Evolutionary conservation across 208 protist genomes (phyloP).

Genomic region (Trichomonas tenax): DNA sequence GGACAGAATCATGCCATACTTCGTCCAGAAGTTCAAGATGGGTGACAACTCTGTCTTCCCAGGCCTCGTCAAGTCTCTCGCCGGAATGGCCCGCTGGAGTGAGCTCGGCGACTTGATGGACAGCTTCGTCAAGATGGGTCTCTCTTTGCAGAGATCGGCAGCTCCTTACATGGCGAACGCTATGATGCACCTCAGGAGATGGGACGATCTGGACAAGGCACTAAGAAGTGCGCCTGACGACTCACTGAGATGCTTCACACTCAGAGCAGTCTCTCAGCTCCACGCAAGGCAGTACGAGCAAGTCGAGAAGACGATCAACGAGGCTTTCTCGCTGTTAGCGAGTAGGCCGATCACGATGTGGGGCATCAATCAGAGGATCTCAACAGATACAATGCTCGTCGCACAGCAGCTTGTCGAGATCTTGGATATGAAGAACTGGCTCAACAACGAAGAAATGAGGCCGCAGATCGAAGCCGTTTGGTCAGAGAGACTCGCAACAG

Average conservation of each 20-base stretch:
- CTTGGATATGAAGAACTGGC: background rate
- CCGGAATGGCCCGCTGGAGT: background rate
- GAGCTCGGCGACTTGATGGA: background rate
- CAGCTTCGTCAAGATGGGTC: background rate
- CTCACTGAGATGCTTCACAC: background rate
- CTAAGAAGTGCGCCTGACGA: background rate
- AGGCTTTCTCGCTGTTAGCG: background rate
- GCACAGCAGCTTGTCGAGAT: background rate
- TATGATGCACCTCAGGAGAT: background rate
- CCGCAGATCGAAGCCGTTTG: background rate
- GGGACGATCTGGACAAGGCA: background rate
- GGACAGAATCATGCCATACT: background rate
- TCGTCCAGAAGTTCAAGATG: background rate
- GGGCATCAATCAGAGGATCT: background rate
- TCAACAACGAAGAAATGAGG: background rate
- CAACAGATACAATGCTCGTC: background rate
- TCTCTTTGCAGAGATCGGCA: background rate
- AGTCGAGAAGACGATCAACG: background rate
- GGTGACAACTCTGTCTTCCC: background rate
- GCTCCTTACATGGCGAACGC: background rate
- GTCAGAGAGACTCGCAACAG: background rate
- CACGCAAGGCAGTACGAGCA: background rate
- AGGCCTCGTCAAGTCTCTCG: background rate
- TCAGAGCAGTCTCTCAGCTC: background rate
- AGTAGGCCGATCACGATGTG: background rate